Conservation (phyloP, 306 rosid genomes). For the Leucaena leucocephala region DNA sequence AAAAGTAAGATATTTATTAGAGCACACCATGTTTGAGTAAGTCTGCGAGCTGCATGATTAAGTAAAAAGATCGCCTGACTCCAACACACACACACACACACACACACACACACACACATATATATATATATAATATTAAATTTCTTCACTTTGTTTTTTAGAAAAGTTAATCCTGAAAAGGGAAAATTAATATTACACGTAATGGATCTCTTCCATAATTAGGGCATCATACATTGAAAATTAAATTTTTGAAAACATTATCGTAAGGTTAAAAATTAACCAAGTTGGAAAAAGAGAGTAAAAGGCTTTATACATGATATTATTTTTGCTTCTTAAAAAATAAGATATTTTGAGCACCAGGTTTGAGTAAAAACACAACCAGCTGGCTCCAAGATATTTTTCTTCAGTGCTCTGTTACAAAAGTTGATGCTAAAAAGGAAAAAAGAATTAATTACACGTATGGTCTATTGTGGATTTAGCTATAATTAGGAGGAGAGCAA, state of each 20-base stretch:
- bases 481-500: background rate
- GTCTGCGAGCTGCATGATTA: slow-evolving; percentile 5
- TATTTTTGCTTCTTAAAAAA: background rate
- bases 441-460: background rate
- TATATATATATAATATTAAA: too few relatives aligned
- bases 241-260: background rate
- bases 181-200: background rate
- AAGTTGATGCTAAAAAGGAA: background rate
- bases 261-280: background rate
- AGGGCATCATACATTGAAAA: too few relatives aligned
- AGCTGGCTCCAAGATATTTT: background rate
- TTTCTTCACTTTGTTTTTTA: background rate
- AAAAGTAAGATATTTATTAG: background rate
- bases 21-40: background rate
- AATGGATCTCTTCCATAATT: too few relatives aligned
- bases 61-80: background rate
- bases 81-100: background rate
- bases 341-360: background rate
- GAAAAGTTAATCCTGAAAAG: background rate
- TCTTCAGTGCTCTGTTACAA: background rate
- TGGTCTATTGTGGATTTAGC: background rate
- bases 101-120: background rate
- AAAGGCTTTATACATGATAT: background rate
- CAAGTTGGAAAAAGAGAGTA: background rate
- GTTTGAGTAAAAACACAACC: background rate